A percentile compares a stretch with the other conserved stretches of the same genome.
Evolutionary conservation across 257 asterid species (phyloP).

Genomic region (Solanum sejunctum): DNA sequence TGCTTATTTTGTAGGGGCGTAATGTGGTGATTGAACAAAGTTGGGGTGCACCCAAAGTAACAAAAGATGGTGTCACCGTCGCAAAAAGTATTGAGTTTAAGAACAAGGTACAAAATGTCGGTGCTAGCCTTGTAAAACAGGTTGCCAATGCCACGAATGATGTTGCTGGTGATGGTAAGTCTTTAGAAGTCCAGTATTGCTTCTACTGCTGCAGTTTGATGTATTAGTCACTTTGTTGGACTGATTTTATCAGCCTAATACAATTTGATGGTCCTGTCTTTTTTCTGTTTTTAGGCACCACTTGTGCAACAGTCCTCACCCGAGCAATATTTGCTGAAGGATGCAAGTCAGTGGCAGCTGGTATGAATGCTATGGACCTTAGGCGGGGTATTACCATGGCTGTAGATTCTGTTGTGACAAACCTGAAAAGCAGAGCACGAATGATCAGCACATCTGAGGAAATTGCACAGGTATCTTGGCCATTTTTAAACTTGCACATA

Average conservation of each 20-base stretch:
- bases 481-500: neutral
- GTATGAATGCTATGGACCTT: conserved; percentile 96
- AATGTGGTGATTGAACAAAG: conserved; percentile 95
- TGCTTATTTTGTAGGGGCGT: conserved; percentile 50
- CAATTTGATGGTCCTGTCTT: neutral
- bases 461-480: conserved; percentile 76
- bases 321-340: conserved; percentile 92
- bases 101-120: conserved; percentile 77
- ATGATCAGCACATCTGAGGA: conserved; percentile 99
- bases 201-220: neutral
- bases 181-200: neutral
- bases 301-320: conserved; percentile 93
- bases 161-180: conserved; percentile 96
- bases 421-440: conserved; percentile 88
- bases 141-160: conserved; percentile 99
- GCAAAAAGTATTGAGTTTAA: conserved; percentile 93
- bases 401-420: conserved; percentile 76
- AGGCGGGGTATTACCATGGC: conserved; percentile 90
- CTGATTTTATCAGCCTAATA: neutral
- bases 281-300: conserved; percentile 42
- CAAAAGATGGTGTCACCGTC: conserved; percentile 97
- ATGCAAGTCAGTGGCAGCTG: conserved; percentile 98
- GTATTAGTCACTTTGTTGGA: neutral
- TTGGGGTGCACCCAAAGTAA: conserved; percentile 99
- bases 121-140: conserved; percentile 96